phyloP scores from a whole-genome alignment of 495 filamentous ascomycete species.

The Glarea lozoyensis region DNA sequence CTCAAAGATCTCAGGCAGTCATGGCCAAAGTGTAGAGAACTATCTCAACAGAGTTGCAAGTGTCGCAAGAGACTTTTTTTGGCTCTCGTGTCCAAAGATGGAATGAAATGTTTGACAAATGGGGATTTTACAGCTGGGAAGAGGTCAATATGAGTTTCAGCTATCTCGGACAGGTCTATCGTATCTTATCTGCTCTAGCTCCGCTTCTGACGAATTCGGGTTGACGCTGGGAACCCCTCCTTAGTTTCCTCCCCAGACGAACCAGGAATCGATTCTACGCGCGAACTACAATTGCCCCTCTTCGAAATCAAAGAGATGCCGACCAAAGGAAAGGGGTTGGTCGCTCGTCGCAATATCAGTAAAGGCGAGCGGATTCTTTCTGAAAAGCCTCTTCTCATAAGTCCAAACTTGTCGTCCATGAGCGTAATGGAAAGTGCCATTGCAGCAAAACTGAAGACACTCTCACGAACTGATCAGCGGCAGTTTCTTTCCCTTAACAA shows the following conservation, averaged over 20 bases:
- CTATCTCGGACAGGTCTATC: conserved; percentile 15
- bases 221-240: too few species aligned
- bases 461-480: conserved; percentile 29
- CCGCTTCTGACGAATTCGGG: too few species aligned
- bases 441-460: conserved; percentile 23
- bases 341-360: conserved; percentile 27
- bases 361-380: conserved; percentile 29
- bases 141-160: conserved; percentile 12
- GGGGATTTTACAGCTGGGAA: conserved; percentile 14
- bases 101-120: conserved; percentile 6
- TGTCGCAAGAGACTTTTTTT: conserved; percentile 6
- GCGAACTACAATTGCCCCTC: conserved; percentile 10
- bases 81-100: conserved; percentile 14
- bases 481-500: conserved; percentile 33
- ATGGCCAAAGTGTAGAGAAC: conserved; percentile 8
- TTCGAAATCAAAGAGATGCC: conserved; percentile 27
- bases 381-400: conserved; percentile 29
- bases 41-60: conserved; percentile 9
- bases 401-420: conserved; percentile 13
- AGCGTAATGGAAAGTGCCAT: conserved; percentile 20
- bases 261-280: conserved; percentile 7
- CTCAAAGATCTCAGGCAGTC: conserved; percentile 22
- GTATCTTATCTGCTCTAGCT: neutral
- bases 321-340: conserved; percentile 28
- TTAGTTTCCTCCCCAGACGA: too few species aligned